These are phyloP conservation scores for Aspergillus asperescens DNA, from an alignment of 495 filamentous ascomycete species.

Conservation along the genomic window DNA sequence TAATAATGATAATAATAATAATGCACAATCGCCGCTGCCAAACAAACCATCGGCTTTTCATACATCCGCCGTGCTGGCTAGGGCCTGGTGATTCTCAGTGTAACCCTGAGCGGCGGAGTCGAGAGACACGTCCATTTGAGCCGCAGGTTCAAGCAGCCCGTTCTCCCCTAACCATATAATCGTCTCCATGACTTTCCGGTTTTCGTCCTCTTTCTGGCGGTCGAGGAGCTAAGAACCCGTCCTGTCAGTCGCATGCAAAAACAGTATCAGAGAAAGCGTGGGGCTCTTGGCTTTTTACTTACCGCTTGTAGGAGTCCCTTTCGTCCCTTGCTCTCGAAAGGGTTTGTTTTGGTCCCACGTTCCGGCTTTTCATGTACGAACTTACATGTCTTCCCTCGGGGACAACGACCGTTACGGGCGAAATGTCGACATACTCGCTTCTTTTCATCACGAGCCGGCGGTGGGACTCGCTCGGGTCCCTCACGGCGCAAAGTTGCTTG, in stretches of 20 bases:
- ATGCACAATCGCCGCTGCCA: neutral
- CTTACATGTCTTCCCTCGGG: constrained; percentile 41
- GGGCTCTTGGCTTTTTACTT: constrained; percentile 22
- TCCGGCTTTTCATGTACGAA: constrained; percentile 41
- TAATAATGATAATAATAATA: too few species aligned
- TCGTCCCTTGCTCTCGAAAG: constrained; percentile 30
- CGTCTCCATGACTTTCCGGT: constrained; percentile 40
- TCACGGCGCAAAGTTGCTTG: constrained; percentile 36
- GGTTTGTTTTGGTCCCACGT: constrained; percentile 29
- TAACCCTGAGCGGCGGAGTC: neutral
- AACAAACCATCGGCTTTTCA: neutral
- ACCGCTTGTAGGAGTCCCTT: constrained; percentile 50
- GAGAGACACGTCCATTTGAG: neutral
- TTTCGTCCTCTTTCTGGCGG: constrained; percentile 42
- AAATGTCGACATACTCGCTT: constrained; percentile 42
- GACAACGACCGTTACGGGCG: constrained; percentile 42
- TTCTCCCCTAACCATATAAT: constrained; percentile 43
- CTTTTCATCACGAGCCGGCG: constrained; percentile 38
- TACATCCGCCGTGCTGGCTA: neutral
- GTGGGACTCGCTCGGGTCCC: constrained; percentile 38
- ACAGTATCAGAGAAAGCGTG: neutral
- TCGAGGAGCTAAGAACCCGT: constrained; percentile 37
- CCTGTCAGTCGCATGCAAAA: constrained; percentile 9
- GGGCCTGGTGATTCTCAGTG: neutral
- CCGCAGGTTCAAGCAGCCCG: constrained; percentile 19